These are phyloP conservation scores for Pythium insidiosum DNA, from an alignment of 352 stramenopile genomes.

Conservation along the genomic window DNA sequence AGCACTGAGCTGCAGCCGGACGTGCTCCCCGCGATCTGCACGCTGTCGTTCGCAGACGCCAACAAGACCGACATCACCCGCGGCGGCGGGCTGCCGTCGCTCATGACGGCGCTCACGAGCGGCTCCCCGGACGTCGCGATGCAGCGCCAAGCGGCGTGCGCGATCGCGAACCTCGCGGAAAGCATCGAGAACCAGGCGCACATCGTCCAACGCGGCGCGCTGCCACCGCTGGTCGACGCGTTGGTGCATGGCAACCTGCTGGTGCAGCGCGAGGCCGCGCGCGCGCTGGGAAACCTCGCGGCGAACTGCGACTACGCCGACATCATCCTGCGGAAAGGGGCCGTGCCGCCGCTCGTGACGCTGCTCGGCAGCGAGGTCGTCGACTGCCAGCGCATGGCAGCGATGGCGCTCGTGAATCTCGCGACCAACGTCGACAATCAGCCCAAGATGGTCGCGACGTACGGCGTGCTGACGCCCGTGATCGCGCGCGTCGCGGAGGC, in stretches of 20 bases:
- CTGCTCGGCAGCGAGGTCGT: conserved; percentile 87
- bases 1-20: conserved; percentile 89
- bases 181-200: conserved; percentile 90
- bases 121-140: conserved; percentile 60
- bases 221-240: conserved; percentile 81
- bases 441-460: conserved; percentile 78
- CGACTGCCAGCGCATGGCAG: conserved; percentile 92
- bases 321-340: conserved; percentile 85
- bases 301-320: conserved; percentile 94
- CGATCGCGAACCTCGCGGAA: conserved; percentile 93
- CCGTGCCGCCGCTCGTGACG: conserved; percentile 74
- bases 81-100: conserved; percentile 86
- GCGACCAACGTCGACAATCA: conserved; percentile 93
- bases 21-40: conserved; percentile 88
- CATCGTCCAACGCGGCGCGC: conserved; percentile 84
- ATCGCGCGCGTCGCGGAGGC: conserved; percentile 84
- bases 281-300: conserved; percentile 91
- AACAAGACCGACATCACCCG: conserved; percentile 94
- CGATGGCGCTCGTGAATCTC: conserved; percentile 94
- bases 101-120: conserved; percentile 77
- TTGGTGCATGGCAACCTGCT: conserved; percentile 66
- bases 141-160: conserved; percentile 90
- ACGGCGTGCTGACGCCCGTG: conserved; percentile 86
- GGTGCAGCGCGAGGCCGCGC: conserved; percentile 90
- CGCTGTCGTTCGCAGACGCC: conserved; percentile 86